Percentiles rank a stretch among this genome's conserved stretches.
Evolutionary conservation across 371 early-diverging fungal species (phyloP).

Genomic region (Lichtheimia hyalospora): DNA sequence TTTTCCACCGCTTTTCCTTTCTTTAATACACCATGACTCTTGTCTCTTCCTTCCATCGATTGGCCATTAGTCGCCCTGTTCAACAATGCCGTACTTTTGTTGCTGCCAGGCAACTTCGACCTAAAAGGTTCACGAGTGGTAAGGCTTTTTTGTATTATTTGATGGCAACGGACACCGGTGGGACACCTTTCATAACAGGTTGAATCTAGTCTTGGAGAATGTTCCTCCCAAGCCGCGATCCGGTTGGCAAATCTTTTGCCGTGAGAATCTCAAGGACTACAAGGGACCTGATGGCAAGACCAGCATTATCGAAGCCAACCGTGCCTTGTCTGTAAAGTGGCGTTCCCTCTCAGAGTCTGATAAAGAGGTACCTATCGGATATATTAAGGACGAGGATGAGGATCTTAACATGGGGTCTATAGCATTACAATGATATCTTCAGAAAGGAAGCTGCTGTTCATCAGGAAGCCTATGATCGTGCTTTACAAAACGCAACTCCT

Average conservation of each 20-base stretch:
- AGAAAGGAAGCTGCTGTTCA: conserved; percentile 24
- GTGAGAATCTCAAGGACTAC: conserved; percentile 38
- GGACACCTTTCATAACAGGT: background rate
- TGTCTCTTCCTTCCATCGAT: too few relatives aligned
- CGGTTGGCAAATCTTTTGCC: conserved; percentile 49
- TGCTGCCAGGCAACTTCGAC: conserved; percentile 19
- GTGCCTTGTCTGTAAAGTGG: conserved; percentile 29
- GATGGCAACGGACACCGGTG: background rate
- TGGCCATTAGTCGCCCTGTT: background rate
- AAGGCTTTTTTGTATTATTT: conserved; percentile 13
- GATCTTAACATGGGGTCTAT: background rate
- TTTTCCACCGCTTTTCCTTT: too few relatives aligned
- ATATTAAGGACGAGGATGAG: background rate
- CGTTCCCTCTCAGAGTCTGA: conserved; percentile 23
- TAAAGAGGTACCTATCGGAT: conserved; percentile 27
- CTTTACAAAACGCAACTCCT: conserved; percentile 46
- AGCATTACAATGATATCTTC: conserved; percentile 37
- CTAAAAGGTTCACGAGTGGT: conserved; percentile 41
- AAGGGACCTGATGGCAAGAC: conserved; percentile 30
- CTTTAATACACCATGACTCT: too few relatives aligned
- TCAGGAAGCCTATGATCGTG: conserved; percentile 27
- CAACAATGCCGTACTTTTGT: conserved; percentile 18
- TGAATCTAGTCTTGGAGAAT: conserved; percentile 26
- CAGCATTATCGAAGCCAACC: conserved; percentile 17
- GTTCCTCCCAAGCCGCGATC: conserved; percentile 53